These are phyloP conservation scores for Pelargonium fulgidum DNA, from an alignment of 441 rosid species.

Conservation along the genomic window DNA sequence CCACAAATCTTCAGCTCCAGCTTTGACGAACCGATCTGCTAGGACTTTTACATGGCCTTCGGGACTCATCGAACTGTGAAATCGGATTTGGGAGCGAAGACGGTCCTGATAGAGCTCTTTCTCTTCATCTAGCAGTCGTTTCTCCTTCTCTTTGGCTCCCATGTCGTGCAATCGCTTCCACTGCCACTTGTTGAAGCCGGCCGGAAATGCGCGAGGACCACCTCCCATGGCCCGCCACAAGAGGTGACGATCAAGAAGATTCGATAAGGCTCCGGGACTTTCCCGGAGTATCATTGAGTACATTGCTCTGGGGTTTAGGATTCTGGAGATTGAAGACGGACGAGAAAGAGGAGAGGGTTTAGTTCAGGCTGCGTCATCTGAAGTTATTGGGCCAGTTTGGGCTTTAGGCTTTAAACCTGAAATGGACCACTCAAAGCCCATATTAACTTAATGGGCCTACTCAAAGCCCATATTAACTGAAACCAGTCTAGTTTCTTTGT, in stretches of 20 bases:
- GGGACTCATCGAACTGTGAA: conserved; percentile 56
- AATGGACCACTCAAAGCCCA: neutral
- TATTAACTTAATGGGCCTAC: neutral
- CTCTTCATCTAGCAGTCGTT: conserved; percentile 86
- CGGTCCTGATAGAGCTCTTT: conserved; percentile 83
- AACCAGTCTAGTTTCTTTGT: too few species aligned
- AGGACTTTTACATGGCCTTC: conserved; percentile 58
- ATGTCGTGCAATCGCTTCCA: conserved; percentile 98
- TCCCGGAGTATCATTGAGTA: conserved; percentile 34
- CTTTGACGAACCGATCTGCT: conserved; percentile 84
- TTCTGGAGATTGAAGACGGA: conserved; percentile 13
- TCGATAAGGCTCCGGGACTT: conserved; percentile 24
- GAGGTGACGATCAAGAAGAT: conserved; percentile 25
- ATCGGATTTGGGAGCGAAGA: conserved; percentile 61
- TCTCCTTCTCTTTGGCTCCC: conserved; percentile 89
- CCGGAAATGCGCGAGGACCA: conserved; percentile 91
- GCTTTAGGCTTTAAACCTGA: neutral
- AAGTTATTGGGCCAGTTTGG: neutral
- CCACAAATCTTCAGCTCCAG: conserved; percentile 91
- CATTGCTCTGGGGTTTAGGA: conserved; percentile 34
- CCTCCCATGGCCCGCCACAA: conserved; percentile 76
- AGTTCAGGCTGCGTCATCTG: neutral
- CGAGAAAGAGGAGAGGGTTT: neutral
- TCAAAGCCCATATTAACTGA: neutral
- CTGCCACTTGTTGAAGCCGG: conserved; percentile 93